Percentiles rank a stretch among this genome's conserved stretches.
These are phyloP conservation scores for Populus euphratica DNA, from an alignment of 345 rosid species.

Conservation along the genomic window DNA sequence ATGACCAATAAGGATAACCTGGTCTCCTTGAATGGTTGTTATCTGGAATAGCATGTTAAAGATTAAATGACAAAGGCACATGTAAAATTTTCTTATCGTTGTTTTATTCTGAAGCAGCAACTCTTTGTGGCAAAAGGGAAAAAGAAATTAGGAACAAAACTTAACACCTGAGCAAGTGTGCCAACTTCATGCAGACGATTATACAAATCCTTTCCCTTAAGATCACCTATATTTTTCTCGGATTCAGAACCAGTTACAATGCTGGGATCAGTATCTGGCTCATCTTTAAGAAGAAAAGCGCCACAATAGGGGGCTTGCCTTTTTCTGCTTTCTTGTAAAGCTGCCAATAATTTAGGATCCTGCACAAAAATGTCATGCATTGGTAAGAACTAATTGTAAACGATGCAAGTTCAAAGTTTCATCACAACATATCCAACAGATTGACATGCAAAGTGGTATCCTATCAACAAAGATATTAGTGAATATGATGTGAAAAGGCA, in stretches of 20 bases:
- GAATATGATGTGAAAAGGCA: background rate
- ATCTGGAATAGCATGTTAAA: constrained; percentile 48
- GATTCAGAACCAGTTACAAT: constrained; percentile 54
- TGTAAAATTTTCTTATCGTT: background rate
- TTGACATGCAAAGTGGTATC: background rate
- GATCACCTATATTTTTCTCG: constrained; percentile 60
- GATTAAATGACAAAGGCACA: background rate
- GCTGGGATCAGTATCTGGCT: constrained; percentile 62
- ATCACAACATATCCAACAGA: background rate
- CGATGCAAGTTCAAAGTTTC: background rate
- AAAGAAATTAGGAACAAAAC: background rate
- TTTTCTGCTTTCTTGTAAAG: constrained; percentile 84
- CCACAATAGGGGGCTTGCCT: constrained; percentile 98
- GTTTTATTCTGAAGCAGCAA: background rate
- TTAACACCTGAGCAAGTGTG: constrained; percentile 85
- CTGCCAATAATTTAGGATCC: constrained; percentile 92
- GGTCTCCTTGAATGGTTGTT: constrained; percentile 84
- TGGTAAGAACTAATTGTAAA: background rate
- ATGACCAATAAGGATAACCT: constrained; percentile 90
- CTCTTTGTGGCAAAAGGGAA: background rate
- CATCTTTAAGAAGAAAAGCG: constrained; percentile 95
- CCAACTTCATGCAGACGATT: constrained; percentile 93
- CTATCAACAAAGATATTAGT: background rate
- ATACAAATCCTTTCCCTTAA: constrained; percentile 80
- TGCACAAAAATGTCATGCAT: constrained; percentile 22